Evolutionary conservation across 2,329 filamentous ascomycete genomes (phyloP).

Genomic region (Domatiomyces globalis): DNA sequence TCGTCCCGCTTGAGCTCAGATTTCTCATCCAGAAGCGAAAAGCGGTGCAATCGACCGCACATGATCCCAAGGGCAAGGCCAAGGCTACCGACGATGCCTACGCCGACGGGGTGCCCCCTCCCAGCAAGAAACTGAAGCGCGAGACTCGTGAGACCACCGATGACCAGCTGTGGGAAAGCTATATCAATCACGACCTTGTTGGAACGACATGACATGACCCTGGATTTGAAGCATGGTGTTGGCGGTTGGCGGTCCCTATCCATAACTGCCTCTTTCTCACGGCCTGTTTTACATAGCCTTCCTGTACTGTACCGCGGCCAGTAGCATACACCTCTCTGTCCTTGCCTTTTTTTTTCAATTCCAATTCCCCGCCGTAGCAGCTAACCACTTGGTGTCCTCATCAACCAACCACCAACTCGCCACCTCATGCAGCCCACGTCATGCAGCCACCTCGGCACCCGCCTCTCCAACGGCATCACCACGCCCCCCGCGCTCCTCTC

Average conservation of each 20-base stretch:
- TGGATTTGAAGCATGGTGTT: background rate
- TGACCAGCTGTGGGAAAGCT: background rate
- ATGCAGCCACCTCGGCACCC: slow-evolving; percentile 1
- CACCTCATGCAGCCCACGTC: background rate
- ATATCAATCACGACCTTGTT: background rate
- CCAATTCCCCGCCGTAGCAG: background rate
- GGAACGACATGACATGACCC: background rate
- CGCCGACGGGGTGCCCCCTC: background rate
- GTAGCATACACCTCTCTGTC: background rate
- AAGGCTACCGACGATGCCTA: background rate
- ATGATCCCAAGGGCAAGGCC: background rate
- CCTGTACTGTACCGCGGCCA: background rate
- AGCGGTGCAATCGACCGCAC: background rate
- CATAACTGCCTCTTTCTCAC: background rate
- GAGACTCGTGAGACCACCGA: background rate
- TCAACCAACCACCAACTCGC: background rate
- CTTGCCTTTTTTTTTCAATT: background rate
- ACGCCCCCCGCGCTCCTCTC: slow-evolving; percentile 1
- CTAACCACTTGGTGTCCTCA: background rate
- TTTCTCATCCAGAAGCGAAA: background rate
- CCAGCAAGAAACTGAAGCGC: background rate
- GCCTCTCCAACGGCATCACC: slow-evolving; percentile 4
- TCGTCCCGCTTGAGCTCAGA: slow-evolving; percentile 16
- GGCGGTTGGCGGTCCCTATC: background rate
- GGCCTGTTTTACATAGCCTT: background rate